Evolutionary conservation across 257 asterid genomes (phyloP).

Genomic region (Cruciata laevipes): DNA sequence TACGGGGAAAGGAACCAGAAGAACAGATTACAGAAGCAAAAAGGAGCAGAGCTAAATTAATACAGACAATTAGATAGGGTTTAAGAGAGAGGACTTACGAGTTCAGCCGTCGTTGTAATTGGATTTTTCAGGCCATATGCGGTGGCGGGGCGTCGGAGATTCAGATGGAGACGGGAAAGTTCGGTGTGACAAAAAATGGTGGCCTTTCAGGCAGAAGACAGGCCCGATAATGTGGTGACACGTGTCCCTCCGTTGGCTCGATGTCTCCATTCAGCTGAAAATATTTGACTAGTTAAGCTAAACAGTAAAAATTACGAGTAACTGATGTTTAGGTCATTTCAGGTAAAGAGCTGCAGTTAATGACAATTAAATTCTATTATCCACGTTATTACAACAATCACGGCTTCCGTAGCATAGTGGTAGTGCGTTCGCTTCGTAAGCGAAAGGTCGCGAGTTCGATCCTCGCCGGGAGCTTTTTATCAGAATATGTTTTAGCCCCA

Average conservation of each 20-base stretch:
- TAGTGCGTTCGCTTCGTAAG: slow-evolving; percentile 99
- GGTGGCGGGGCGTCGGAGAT: background rate
- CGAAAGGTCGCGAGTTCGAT: slow-evolving; percentile 99
- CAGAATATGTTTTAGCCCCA: background rate
- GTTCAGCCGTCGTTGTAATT: background rate
- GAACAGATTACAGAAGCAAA: background rate
- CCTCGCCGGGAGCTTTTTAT: slow-evolving; percentile 83
- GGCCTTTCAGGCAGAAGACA: background rate
- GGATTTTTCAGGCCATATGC: background rate
- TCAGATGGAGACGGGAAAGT: background rate
- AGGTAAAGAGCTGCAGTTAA: too few relatives aligned
- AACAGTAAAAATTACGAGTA: background rate
- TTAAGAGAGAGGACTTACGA: background rate
- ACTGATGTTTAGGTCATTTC: too few relatives aligned
- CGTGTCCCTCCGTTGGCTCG: background rate
- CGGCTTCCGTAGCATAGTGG: slow-evolving; percentile 94
- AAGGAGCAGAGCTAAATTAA: background rate
- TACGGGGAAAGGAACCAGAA: background rate
- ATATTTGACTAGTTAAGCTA: background rate
- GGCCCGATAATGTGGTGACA: background rate
- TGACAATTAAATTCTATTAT: too few relatives aligned
- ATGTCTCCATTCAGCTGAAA: background rate
- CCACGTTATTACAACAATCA: too few relatives aligned
- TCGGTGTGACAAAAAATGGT: background rate
- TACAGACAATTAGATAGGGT: background rate